Base-by-base conservation (phyloP, 768 basidiomycete genomes). In the Podaxis sp. region DNA sequence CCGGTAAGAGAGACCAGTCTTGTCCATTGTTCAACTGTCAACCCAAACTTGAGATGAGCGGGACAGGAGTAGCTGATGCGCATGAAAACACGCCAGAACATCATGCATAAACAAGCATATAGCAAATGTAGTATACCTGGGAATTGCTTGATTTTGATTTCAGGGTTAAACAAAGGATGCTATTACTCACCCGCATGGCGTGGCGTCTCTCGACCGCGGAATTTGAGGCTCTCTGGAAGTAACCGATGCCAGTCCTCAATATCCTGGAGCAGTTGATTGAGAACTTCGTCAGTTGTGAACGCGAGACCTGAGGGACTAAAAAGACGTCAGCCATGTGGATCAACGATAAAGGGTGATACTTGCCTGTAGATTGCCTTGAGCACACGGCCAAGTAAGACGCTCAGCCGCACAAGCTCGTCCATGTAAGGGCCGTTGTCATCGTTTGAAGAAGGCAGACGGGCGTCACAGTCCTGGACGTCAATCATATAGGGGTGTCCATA, bases 21-120 rank as follows among this genome's bases (percentile, higher is more conserved):
- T 20, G 82, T 83, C 94, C 93, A 97, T 65, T 87, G 84, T 69
- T 89, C 88, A 28, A 95, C 82, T 1, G 88, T 91, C 66, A 96
- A 76, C 41, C 85, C 83, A 69, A 96, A 95, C 71, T 91, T 95
- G 70, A 96, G 84, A 70, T 97, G 95, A 11, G 85, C 85, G 8
- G 96, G 95, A 71, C 93, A 91, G 20, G 87, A 83, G 77, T 97
- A 99, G 62, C 93, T 95, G 75, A 98, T 94, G 56, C 96, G 87
- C 93, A 98, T 96, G 79, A 98, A 99, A 36, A 97, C 95, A 55
- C 96, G 90, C 88, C 94, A 97, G 77, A 97, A 96, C 74, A 99
- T 91, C 87, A 99, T 97, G 67, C 88, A 89, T 49, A 98, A 88
- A 70, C 92, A 94, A 33, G 91, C 85, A 73, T 93, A 95, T 44